Evolutionary conservation across 2,329 filamentous ascomycete species (phyloP), one percentile per base, ranked within the genome.

Genomic region (Colletotrichum liriopes): DNA sequence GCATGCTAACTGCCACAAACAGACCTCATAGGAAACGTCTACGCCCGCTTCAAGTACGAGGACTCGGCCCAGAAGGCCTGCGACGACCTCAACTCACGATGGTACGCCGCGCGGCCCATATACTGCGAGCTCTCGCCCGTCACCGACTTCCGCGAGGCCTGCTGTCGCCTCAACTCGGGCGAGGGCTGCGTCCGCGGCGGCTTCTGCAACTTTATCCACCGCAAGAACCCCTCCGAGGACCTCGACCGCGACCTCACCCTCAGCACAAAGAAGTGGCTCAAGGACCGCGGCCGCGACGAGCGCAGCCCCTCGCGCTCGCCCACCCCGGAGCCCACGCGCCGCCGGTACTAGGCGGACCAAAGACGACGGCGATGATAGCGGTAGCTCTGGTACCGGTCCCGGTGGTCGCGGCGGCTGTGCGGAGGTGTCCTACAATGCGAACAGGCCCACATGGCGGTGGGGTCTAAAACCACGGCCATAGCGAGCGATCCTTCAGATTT

Each of bases 21-120:
- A 94, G 93, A 99, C 85, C 89, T 99, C 65, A 98, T 99, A 81
- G 96, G 96, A 80, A 99, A 99, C 84, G 96, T 99, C 79, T 99
- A 99, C 87, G 96, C 96, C 63, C 94, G 96, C 77, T 99, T 98
- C 93, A 99, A 99, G 86, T 99, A 98, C 89, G 96, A 99, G 89
- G 96, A 99, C 83, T 93, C 92, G 66, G 95, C 96, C 63, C 95
- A 98, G 83, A 90, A 91, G 75, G 96, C 96, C 73, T 98, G 96
- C 88, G 96, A 98, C 84, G 93, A 93, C 73, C 90, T 98, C 77
- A 99, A 98, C 84, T 92, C 90, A 70, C 92, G 96, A 79, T 99
- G 96, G 96, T 99, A 99, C 85, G 96, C 96, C 73, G 96, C 94
- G 26, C 90, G 96, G 65, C 96, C 96, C 75, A 97, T 99, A 84